Evolutionary conservation across 192 early-diverging fungal genomes (phyloP), one percentile per base, ranked within the genome.

Genomic region (Helicostylum pulchrum): DNA sequence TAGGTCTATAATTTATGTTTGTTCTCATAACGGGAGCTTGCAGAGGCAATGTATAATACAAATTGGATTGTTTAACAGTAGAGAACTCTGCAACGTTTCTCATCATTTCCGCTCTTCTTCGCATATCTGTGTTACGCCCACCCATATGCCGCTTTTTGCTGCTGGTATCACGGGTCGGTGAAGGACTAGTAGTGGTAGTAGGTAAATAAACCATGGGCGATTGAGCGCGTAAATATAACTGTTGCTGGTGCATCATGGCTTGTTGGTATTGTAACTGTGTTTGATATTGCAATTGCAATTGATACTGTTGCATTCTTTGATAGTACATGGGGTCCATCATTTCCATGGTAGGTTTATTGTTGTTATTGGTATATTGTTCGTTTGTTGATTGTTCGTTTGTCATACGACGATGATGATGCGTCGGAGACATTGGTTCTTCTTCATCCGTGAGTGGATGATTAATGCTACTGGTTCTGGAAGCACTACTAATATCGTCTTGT

Each of bases 251-350:
- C 4, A 39, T 3, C 54, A 34, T 47, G 19, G 46, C 14, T 31
- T 15, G 46, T 47, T 32, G 43, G 26, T 26, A 26, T 19, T 30
- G 61, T 62, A 19, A 20, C 19, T 19, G 11, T 31, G 48, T 14
- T 17, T 63, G 61, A 19, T 51, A 20, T 7, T 53, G 51, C 15
- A 53, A 46, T 44, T 53, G 34, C 10, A 53, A 51, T 6, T 64
- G 62, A 12, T 49, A n/a, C 5, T 44, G 42, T 36, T 61, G 58
- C 7, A 46, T 50, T 19, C 34, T 14, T 44, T 62, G 61, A 39
- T 62, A 62, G 32, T 62, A 65, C 4, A 56, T 36, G 7, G 52
- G 49, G n/a, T 56, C 54, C 62, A 63, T 52, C 19, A 43, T 49
- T 39, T 39, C 54, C n/a, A 17, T 56, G 12, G 54, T 15, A 39